Conservation (phyloP, 1,284 basidiomycete genomes). For the Farysia itapuensis region DNA sequence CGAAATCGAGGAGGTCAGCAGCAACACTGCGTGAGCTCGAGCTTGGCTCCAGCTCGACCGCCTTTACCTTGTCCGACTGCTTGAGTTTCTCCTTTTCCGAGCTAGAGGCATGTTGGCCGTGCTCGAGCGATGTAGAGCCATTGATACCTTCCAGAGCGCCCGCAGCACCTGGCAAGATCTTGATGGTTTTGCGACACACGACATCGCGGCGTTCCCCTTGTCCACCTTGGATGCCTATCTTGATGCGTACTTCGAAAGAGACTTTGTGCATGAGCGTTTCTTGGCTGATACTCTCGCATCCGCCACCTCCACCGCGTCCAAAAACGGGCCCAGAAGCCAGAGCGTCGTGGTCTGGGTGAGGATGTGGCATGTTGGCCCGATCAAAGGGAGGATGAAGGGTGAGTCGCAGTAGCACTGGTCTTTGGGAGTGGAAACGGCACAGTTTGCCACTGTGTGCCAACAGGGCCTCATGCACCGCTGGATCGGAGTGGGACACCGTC, state of each 20-base stretch:
- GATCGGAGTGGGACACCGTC: background rate
- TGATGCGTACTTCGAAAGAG: slow-evolving; percentile 49
- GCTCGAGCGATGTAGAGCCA: background rate
- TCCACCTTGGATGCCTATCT: slow-evolving; percentile 37
- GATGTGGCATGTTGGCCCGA: slow-evolving; percentile 48
- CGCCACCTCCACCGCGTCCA: slow-evolving; percentile 45
- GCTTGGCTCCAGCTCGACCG: slow-evolving; percentile 1
- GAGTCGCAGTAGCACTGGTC: slow-evolving; percentile 44
- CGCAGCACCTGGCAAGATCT: slow-evolving; percentile 50
- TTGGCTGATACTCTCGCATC: slow-evolving; percentile 56
- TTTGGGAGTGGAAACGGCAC: slow-evolving; percentile 52
- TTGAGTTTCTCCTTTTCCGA: slow-evolving; percentile 26
- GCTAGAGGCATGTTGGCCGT: background rate
- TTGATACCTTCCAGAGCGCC: slow-evolving; percentile 18
- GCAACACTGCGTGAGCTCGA: slow-evolving; percentile 8
- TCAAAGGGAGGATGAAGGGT: slow-evolving; percentile 53
- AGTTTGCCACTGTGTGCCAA: slow-evolving; percentile 53
- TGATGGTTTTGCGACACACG: slow-evolving; percentile 25
- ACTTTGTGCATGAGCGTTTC: slow-evolving; percentile 55
- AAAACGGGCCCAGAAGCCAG: slow-evolving; percentile 40
- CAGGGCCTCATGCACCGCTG: slow-evolving; percentile 31
- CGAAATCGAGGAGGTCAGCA: slow-evolving; percentile 22
- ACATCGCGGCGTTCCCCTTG: slow-evolving; percentile 43
- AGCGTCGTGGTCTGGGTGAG: slow-evolving; percentile 54
- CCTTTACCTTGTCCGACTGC: slow-evolving; percentile 21